Conservation (phyloP, 768 basidiomycete genomes). For the Terana coerulea region DNA sequence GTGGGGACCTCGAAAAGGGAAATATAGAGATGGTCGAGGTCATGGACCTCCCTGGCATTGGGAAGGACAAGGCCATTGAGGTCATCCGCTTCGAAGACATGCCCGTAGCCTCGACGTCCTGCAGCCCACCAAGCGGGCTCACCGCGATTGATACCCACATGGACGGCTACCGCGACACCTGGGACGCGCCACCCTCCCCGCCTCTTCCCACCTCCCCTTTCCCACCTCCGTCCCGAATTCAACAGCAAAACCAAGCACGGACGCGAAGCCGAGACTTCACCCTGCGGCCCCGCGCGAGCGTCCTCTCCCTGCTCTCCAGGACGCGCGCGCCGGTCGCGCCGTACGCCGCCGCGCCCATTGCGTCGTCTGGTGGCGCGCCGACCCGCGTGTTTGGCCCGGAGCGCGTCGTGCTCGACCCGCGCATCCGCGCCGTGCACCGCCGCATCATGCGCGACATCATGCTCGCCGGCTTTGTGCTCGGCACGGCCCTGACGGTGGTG, state of each 20-base stretch:
- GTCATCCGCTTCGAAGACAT: too few species aligned
- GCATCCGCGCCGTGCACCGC: slow-evolving; percentile 31
- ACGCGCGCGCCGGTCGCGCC: background rate
- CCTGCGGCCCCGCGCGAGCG: background rate
- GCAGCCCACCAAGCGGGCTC: too few species aligned
- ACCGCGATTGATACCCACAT: too few species aligned
- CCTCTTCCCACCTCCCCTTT: background rate
- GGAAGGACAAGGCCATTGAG: too few species aligned
- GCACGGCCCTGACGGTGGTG: slow-evolving; percentile 10
- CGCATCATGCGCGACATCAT: slow-evolving; percentile 29
- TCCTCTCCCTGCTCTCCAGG: background rate
- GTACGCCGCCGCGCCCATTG: background rate
- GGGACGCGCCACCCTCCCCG: background rate
- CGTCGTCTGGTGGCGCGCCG: slow-evolving; percentile 7
- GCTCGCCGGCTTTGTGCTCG: slow-evolving; percentile 20
- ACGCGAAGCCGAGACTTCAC: too few species aligned
- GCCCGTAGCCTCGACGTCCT: too few species aligned
- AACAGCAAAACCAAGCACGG: background rate
- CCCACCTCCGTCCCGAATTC: background rate
- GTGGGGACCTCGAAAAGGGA: too few species aligned
- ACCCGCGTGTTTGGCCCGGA: slow-evolving; percentile 40
- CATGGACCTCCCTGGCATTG: too few species aligned
- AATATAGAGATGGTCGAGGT: too few species aligned
- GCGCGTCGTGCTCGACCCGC: slow-evolving; percentile 33
- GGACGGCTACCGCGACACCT: slow-evolving; percentile 1